phyloP scores from a whole-genome alignment of 2,329 filamentous ascomycete species.

The Alternaria longipes region DNA sequence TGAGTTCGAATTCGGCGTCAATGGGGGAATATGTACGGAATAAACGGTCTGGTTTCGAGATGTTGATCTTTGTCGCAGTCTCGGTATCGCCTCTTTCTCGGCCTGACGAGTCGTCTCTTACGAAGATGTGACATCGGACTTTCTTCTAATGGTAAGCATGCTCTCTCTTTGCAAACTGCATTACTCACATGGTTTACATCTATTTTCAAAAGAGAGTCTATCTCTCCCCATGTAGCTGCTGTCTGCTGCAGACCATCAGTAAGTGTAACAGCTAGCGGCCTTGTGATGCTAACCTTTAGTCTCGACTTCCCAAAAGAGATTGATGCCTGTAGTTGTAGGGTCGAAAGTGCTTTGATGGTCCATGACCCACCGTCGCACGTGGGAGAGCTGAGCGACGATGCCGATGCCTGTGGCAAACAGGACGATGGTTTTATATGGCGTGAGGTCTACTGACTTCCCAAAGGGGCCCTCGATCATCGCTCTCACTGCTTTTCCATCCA shows the following conservation, averaged over 20 bases:
- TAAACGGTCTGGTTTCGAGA: not conserved
- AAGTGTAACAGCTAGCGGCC: not conserved
- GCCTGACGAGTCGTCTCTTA: not conserved
- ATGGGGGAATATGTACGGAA: not conserved
- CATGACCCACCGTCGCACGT: not conserved
- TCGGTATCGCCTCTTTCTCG: not conserved
- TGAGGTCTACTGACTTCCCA: not conserved
- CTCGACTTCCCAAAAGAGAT: conserved; percentile 1
- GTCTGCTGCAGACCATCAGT: not conserved
- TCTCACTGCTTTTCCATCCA: not conserved
- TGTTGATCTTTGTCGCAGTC: not conserved
- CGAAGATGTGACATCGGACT: not conserved
- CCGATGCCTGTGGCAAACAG: not conserved
- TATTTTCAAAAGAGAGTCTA: not conserved
- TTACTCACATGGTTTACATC: not conserved
- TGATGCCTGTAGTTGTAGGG: not conserved
- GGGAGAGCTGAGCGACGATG: not conserved
- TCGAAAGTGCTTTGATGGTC: not conserved
- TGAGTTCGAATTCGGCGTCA: not conserved
- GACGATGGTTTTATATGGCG: not conserved
- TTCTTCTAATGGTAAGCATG: not conserved
- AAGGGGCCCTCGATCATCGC: not conserved
- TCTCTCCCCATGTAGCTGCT: not conserved
- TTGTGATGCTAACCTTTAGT: not conserved
- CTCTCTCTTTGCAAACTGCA: not conserved